phyloP scores from a whole-genome alignment of 2,329 filamentous ascomycete species.

The Colletotrichum tanaceti region DNA sequence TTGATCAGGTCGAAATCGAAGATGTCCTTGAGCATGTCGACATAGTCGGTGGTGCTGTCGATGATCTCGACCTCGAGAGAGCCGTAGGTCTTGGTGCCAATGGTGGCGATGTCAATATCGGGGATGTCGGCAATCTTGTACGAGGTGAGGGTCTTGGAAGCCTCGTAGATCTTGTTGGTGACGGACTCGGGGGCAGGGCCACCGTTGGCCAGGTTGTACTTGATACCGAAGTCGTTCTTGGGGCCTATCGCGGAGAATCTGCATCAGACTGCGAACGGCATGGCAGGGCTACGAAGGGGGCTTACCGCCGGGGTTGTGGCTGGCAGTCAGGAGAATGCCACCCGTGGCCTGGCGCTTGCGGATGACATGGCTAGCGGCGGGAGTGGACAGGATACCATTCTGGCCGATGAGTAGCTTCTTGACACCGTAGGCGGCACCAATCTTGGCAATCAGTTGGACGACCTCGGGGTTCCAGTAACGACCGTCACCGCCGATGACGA shows the following conservation, averaged over 20 bases:
- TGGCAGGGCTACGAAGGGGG: constrained; percentile 16
- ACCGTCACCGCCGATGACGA: constrained; percentile 97
- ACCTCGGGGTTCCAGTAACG: constrained; percentile 98
- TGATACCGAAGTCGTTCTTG: constrained; percentile 97
- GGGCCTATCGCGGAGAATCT: constrained; percentile 69
- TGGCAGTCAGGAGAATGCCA: constrained; percentile 95
- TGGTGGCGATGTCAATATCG: constrained; percentile 83
- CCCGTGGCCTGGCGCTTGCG: constrained; percentile 94
- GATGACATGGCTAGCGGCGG: constrained; percentile 95
- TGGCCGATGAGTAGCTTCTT: constrained; percentile 99
- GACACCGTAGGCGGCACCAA: constrained; percentile 94
- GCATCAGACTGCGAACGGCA: constrained; percentile 23
- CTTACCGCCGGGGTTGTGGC: constrained; percentile 97
- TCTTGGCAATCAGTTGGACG: constrained; percentile 96
- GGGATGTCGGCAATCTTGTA: constrained; percentile 94
- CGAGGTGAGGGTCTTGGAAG: constrained; percentile 86
- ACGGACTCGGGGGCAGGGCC: constrained; percentile 95
- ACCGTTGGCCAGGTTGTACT: constrained; percentile 98
- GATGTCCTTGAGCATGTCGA: constrained; percentile 96
- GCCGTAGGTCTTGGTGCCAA: constrained; percentile 88
- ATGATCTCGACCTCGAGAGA: constrained; percentile 93
- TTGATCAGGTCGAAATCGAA: constrained; percentile 98
- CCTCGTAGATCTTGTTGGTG: constrained; percentile 97
- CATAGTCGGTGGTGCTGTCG: constrained; percentile 92
- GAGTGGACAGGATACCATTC: constrained; percentile 95